Evolutionary conservation across 2,329 filamentous ascomycete genomes (phyloP).

Genomic region (Fusarium xyrophilum): DNA sequence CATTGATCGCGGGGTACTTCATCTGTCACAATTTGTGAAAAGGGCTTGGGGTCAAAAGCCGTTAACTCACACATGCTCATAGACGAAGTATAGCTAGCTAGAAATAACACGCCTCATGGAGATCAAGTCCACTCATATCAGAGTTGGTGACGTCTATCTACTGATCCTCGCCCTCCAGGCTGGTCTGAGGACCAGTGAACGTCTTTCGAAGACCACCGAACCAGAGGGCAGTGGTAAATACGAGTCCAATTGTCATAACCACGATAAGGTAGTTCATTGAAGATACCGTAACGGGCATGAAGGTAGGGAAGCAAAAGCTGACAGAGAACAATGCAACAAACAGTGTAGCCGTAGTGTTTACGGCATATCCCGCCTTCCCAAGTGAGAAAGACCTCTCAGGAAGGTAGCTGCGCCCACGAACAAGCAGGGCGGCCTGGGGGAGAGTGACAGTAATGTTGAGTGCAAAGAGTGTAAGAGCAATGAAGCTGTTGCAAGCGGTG

Average conservation of each 20-base stretch:
- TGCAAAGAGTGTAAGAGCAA: constrained; percentile 36
- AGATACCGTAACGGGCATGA: constrained; percentile 23
- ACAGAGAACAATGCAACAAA: constrained; percentile 37
- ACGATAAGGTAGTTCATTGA: constrained; percentile 41
- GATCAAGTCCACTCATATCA: neutral
- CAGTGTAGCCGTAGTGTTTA: constrained; percentile 30
- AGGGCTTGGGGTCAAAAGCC: accelerated
- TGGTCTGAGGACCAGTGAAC: constrained; percentile 31
- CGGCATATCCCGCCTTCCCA: constrained; percentile 33
- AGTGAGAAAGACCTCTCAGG: constrained; percentile 39
- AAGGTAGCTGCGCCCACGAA: constrained; percentile 34
- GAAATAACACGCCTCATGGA: accelerated
- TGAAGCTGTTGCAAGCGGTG: constrained; percentile 39
- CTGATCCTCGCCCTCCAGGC: constrained; percentile 5
- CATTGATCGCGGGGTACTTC: accelerated
- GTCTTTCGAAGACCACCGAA: constrained; percentile 29
- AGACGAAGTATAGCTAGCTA: neutral
- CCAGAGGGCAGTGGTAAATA: constrained; percentile 31
- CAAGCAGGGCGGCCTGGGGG: constrained; percentile 34
- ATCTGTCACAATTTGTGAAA: neutral
- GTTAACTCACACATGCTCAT: neutral
- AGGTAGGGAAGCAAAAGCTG: constrained; percentile 36
- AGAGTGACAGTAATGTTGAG: constrained; percentile 39
- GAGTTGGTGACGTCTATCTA: neutral
- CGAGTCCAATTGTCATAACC: constrained; percentile 34